Base-by-base conservation (phyloP, 2,329 filamentous ascomycete genomes). In the Xylaria polymorpha region DNA sequence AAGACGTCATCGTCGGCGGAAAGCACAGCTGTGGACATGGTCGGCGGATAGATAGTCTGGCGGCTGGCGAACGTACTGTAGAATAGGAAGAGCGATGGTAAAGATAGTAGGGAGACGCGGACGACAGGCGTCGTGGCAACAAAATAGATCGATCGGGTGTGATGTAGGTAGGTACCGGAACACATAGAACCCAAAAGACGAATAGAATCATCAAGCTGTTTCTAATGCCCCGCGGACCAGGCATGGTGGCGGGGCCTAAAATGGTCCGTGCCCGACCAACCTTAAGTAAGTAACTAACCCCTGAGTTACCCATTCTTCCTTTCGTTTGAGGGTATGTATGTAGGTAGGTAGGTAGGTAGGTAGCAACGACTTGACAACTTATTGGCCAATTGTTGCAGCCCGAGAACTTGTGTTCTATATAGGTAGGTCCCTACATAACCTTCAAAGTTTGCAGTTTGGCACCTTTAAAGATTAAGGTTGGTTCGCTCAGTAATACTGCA, bases 1-100 rank as follows among this genome's bases (percentile, higher is more conserved):
- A 98, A 90, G 76, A 89, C 85, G 79, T 94, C 92, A 78, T 92
- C 91, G 82, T 92, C 91, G 82, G 83, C 81, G 74, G 83, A 82
- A 59, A 87, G 77, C 57, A 86, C 74, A 59, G 85, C 82, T 63
- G 72, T 61, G 39, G 82, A 81, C 81, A 83, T 82, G 61, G 63
- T 64, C 50, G 44, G 61, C 58, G 25, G 43, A 9, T 44, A 4
- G 56, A 20, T 32, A 64, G 32, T 22, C 25, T 55, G 25, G 50
- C 29, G 29, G 29, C 8, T 55, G 46, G 29, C 22, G 37, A 46
- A 20, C 8, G 14, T 43, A 6, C 3, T 6, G 48, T 29, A 3
- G 48, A 29, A 32, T 25, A 20, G 46, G 20, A 37, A 48, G 29
- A 25, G 20, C 18, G 8, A 22, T 2, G 29, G n/a, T 5, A 25